Conservation (phyloP, 2,329 filamentous ascomycete species). For the Aspergillus flavus region DNA sequence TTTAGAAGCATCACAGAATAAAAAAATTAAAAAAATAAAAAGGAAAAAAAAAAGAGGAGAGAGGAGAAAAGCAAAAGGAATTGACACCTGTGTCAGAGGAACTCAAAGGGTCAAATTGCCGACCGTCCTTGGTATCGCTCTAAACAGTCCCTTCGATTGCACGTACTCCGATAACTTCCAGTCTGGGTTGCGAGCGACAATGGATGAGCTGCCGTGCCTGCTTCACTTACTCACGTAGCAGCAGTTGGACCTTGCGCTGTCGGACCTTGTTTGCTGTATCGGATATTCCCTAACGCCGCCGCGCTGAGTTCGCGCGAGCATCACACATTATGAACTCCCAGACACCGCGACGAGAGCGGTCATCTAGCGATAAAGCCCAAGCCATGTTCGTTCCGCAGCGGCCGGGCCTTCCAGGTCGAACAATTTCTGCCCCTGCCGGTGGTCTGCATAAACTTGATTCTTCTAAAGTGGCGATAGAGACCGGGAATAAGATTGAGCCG, state of each 20-base stretch:
- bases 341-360: slow-evolving; percentile 31
- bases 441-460: slow-evolving; percentile 31
- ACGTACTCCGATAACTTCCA: slow-evolving; percentile 11
- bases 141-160: slow-evolving; percentile 7
- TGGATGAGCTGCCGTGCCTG: slow-evolving; percentile 35
- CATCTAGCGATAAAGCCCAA: slow-evolving; percentile 36
- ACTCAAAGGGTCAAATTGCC: not conserved
- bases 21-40: not conserved
- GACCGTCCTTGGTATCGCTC: not conserved
- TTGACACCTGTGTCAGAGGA: not conserved
- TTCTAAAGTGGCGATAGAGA: slow-evolving; percentile 22
- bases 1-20: not conserved
- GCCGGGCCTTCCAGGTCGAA: slow-evolving; percentile 36
- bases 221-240: slow-evolving; percentile 31
- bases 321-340: slow-evolving; percentile 31
- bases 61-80: not conserved
- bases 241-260: slow-evolving; percentile 28
- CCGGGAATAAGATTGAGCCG: slow-evolving; percentile 22
- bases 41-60: not conserved
- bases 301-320: slow-evolving; percentile 15
- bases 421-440: slow-evolving; percentile 38
- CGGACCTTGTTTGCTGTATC: slow-evolving; percentile 24
- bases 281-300: slow-evolving; percentile 17
- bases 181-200: slow-evolving; percentile 28
- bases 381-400: slow-evolving; percentile 29